phyloP scores from a whole-genome alignment of 805 yeast genomes.

The Pichia cephalocereana region DNA sequence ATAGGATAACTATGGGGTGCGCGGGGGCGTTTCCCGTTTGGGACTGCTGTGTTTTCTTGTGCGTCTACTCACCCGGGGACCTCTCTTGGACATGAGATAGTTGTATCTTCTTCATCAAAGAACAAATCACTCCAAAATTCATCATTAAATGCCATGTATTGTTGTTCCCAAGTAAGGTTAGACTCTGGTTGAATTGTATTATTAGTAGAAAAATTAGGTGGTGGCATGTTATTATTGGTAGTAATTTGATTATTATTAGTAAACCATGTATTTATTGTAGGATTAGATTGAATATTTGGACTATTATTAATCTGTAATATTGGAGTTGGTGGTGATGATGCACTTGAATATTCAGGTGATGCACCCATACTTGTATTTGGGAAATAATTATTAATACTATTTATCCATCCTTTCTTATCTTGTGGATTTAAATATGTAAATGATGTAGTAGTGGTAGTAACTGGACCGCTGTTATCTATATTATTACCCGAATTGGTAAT shows the following conservation, averaged over 20 bases:
- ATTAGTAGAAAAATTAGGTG: not conserved
- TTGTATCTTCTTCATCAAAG: too few relatives aligned
- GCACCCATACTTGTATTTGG: not conserved
- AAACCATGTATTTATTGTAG: too few relatives aligned
- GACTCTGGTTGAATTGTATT: not conserved
- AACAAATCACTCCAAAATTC: constrained; percentile 63
- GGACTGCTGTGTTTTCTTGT: not conserved
- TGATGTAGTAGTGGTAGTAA: too few relatives aligned
- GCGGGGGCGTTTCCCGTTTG: too few relatives aligned
- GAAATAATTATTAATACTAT: too few relatives aligned
- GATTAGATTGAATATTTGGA: not conserved
- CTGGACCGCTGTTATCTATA: too few relatives aligned
- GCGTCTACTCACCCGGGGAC: constrained; percentile 8
- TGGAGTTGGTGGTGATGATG: constrained; percentile 2
- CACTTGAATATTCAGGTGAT: not conserved
- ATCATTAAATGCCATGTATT: constrained; percentile 50
- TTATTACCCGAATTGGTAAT: not conserved
- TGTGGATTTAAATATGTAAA: too few relatives aligned
- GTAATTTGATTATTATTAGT: not conserved
- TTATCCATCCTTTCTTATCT: too few relatives aligned
- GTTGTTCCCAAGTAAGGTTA: constrained; percentile 29
- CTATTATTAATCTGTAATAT: not conserved
- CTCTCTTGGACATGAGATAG: too few relatives aligned
- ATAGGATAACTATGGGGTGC: too few relatives aligned
- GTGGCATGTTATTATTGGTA: not conserved